Conservation (phyloP, 441 rosid genomes). For the Rhodomyrtus psidioides region DNA sequence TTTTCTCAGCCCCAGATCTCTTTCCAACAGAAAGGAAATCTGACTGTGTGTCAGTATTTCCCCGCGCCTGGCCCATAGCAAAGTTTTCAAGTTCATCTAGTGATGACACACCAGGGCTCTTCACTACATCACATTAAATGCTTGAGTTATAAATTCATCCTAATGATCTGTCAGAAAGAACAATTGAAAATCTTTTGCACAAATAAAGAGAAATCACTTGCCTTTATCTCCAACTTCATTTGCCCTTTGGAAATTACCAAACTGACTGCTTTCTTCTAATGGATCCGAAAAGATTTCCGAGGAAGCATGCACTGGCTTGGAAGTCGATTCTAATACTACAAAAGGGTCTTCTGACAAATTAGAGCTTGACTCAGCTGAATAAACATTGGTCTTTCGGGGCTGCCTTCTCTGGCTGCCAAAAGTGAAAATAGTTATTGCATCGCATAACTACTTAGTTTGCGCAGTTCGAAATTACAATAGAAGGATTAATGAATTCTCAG, state of each 20-base stretch:
- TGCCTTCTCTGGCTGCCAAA: not conserved
- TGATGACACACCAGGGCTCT: slow-evolving; percentile 36
- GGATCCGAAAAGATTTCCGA: slow-evolving; percentile 32
- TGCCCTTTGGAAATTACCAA: slow-evolving; percentile 22
- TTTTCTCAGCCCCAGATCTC: slow-evolving; percentile 8
- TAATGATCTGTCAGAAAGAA: not conserved
- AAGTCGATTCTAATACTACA: slow-evolving; percentile 48
- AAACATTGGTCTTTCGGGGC: not conserved
- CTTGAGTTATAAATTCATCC: not conserved
- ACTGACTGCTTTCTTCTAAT: slow-evolving; percentile 44
- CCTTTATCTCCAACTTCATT: slow-evolving; percentile 15
- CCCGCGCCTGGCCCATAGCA: slow-evolving; percentile 43
- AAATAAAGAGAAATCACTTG: not conserved
- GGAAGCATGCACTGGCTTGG: slow-evolving; percentile 27
- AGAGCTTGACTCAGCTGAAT: slow-evolving; percentile 25
- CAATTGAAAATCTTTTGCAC: not conserved
- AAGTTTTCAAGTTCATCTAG: slow-evolving; percentile 80
- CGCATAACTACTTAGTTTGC: not conserved
- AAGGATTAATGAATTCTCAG: not conserved
- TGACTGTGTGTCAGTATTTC: slow-evolving; percentile 19
- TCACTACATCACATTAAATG: slow-evolving; percentile 28
- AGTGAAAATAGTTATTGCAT: not conserved
- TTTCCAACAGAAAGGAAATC: slow-evolving; percentile 15
- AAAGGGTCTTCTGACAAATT: slow-evolving; percentile 49
- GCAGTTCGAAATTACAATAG: not conserved